Base-by-base conservation (phyloP, 2,329 filamentous ascomycete genomes). In the Pseudogymnoascus sp. region DNA sequence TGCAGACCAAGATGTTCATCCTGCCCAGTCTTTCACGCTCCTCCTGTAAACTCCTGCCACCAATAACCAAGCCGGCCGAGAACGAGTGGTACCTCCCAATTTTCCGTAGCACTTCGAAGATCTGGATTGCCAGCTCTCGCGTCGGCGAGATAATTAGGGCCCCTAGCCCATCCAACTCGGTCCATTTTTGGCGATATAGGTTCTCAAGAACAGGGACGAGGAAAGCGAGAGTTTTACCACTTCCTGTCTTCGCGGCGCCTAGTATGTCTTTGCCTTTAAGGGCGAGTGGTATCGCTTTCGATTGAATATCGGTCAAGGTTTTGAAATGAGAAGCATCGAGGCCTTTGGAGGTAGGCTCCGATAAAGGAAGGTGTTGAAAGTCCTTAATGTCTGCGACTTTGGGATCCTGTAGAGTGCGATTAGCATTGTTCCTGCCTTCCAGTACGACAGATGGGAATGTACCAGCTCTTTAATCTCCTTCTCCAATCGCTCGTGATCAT, bases 1-100 rank as follows among this genome's bases (percentile, higher is more conserved):
- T 99, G 72, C 93, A 96, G 9, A 99, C 91, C 26, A 99, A 78
- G 59, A 99, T 97, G 74, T 97, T 99, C 93, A 99, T 97, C 67
- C 91, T 85, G 2, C 86, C 85, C 65, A 99, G 74, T 35, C 93
- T 84, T 69, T 96, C 90, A 23, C 90, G 87, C 77, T 99, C 86
- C 69, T 97, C 93, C 72, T 90, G 87, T 70, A 97, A 73, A 74
- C 84, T 93, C 81, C 96, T 96, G 42, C 95, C 95, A 42, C 95
- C 95, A 70, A 97, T 97, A 9, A 99, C 86, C 70, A 97, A 77
- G 0, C 95, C 95, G 0, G 95, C 95, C 0, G 93, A 96, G 74
- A 97, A 97, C 65, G 85, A 82, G 75, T 99, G 93, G 64, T 93
- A 87, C 64, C 90, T 85, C 50, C 95, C 95, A 64, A 99, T 85